Percentiles rank a stretch among this genome's conserved stretches.
Evolutionary conservation across 208 protist species (phyloP).

Genomic region (Phytomonas serpens): DNA sequence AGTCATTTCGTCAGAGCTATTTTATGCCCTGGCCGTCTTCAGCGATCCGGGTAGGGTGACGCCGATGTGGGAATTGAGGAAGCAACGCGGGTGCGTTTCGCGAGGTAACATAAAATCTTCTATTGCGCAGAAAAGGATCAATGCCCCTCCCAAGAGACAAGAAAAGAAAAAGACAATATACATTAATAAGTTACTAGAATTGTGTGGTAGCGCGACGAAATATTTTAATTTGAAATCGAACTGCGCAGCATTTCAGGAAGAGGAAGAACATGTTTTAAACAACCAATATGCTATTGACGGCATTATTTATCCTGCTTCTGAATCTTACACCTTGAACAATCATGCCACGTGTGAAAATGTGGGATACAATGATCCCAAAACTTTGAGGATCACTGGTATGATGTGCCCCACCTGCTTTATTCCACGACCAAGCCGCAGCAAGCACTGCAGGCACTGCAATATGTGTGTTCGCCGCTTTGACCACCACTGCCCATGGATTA

Average conservation of each 20-base stretch:
- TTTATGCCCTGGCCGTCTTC: conserved; percentile 64
- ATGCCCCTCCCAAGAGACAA: neutral
- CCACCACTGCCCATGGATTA: conserved; percentile 97
- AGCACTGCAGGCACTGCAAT: conserved; percentile 91
- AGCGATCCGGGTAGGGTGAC: conserved; percentile 81
- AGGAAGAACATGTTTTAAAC: conserved; percentile 54
- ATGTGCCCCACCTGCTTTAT: conserved; percentile 66
- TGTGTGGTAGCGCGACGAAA: neutral
- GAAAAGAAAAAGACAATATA: neutral
- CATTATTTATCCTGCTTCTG: conserved; percentile 40
- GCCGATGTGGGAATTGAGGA: conserved; percentile 20
- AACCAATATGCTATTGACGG: conserved; percentile 66
- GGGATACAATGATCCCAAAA: neutral
- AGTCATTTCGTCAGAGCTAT: conserved; percentile 48
- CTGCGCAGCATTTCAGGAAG: neutral
- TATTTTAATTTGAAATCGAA: neutral
- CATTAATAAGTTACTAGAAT: neutral
- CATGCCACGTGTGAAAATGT: neutral
- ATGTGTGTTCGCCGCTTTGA: conserved; percentile 93
- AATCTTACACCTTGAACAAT: neutral
- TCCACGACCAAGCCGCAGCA: conserved; percentile 84
- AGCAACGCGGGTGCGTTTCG: conserved; percentile 19
- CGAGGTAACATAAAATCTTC: conserved; percentile 4
- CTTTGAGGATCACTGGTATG: conserved; percentile 12
- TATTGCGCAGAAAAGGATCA: neutral